A percentile compares a stretch with the other conserved stretches of the same genome.
These are phyloP conservation scores for Prinsepia uniflora DNA, from an alignment of 306 rosid species.

Conservation along the genomic window DNA sequence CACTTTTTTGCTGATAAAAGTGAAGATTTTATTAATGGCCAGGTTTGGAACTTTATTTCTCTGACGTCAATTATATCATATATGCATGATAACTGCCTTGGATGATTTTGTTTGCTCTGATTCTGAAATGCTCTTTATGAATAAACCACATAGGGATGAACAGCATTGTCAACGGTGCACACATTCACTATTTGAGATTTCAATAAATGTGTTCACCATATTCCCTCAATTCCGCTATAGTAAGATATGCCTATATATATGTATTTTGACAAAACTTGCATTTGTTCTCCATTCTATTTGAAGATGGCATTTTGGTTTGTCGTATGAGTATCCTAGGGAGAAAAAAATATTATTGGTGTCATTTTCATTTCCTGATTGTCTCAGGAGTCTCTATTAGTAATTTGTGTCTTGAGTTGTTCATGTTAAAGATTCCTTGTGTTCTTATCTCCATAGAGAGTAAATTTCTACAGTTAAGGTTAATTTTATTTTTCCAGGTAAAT, in stretches of 20 bases:
- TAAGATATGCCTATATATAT: not conserved
- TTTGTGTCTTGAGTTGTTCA: not conserved
- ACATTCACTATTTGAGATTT: not conserved
- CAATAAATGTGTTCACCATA: not conserved
- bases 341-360: not conserved
- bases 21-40: slow-evolving; percentile 85
- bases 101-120: not conserved
- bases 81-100: not conserved
- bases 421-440: not conserved
- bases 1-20: slow-evolving; percentile 93
- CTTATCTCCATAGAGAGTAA: not conserved
- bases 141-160: not conserved
- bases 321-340: not conserved
- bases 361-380: not conserved
- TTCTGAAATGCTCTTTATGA: not conserved
- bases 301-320: not conserved
- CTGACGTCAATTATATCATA: not conserved
- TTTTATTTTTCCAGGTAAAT: slow-evolving; percentile 61
- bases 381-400: not conserved
- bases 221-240: not conserved
- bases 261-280: not conserved
- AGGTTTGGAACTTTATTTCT: slow-evolving; percentile 52
- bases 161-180: not conserved
- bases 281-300: not conserved
- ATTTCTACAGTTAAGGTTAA: not conserved